Conservation (phyloP, 1,284 basidiomycete species). For the Moesziomyces antarcticus region DNA sequence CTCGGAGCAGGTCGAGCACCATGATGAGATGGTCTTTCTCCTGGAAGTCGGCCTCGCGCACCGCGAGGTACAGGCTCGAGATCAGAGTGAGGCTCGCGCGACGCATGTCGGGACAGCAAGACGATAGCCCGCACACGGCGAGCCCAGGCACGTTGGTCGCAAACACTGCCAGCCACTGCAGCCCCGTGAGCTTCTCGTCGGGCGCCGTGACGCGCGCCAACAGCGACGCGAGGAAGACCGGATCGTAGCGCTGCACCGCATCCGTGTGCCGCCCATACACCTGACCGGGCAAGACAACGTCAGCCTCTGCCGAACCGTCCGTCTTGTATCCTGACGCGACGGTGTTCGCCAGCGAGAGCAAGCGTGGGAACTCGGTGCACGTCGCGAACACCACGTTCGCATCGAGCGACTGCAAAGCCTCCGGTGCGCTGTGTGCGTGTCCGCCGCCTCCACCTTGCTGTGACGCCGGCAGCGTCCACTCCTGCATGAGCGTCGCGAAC, state of each 20-base stretch:
- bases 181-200: slow-evolving; percentile 73
- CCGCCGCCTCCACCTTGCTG: slow-evolving; percentile 2
- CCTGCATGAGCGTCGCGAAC: slow-evolving; percentile 59
- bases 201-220: slow-evolving; percentile 74
- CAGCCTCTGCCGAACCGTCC: background rate
- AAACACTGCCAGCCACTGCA: slow-evolving; percentile 86
- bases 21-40: slow-evolving; percentile 82
- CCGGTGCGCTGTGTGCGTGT: slow-evolving; percentile 68
- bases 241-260: slow-evolving; percentile 75
- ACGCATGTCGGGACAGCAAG: slow-evolving; percentile 75
- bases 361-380: slow-evolving; percentile 77
- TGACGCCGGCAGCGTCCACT: slow-evolving; percentile 33
- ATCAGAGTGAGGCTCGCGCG: slow-evolving; percentile 70
- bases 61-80: slow-evolving; percentile 68
- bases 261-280: slow-evolving; percentile 37
- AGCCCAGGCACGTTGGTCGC: slow-evolving; percentile 82
- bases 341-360: slow-evolving; percentile 18
- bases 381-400: slow-evolving; percentile 77
- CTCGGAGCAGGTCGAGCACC: slow-evolving; percentile 76
- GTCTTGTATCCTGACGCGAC: slow-evolving; percentile 22
- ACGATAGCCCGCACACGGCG: slow-evolving; percentile 79
- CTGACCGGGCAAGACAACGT: slow-evolving; percentile 14
- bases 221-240: slow-evolving; percentile 79
- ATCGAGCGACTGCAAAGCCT: slow-evolving; percentile 79
- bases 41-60: slow-evolving; percentile 77